phyloP scores from a whole-genome alignment of 2,329 filamentous ascomycete genomes.

The Alternaria arbusti region DNA sequence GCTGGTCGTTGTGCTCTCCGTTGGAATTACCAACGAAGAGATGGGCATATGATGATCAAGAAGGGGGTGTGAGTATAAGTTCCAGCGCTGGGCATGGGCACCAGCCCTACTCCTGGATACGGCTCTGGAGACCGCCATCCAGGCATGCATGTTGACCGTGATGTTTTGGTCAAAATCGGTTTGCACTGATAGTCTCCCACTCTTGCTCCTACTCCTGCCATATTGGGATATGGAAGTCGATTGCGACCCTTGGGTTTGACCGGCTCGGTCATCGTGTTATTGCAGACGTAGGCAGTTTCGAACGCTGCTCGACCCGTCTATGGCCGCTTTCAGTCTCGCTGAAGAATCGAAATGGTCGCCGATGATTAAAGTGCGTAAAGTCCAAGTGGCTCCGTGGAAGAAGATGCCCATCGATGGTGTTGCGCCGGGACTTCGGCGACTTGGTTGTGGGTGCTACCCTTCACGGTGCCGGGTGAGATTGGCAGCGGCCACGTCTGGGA shows the following conservation, averaged over 20 bases:
- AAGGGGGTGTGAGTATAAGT: neutral
- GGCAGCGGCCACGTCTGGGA: constrained; percentile 49
- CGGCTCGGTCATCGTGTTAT: neutral
- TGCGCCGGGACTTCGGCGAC: neutral
- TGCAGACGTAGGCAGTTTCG: neutral
- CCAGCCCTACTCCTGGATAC: neutral
- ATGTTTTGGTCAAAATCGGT: neutral
- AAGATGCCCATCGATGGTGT: neutral
- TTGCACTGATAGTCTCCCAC: neutral
- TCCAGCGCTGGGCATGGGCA: neutral
- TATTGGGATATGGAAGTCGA: neutral
- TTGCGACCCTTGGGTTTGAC: neutral
- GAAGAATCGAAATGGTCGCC: neutral
- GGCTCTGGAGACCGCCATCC: neutral
- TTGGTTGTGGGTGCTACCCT: neutral
- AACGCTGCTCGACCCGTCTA: neutral
- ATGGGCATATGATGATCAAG: neutral
- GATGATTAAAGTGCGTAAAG: neutral
- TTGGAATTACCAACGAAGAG: neutral
- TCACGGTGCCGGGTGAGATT: constrained; percentile 44
- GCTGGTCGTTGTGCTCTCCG: neutral
- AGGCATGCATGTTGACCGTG: neutral
- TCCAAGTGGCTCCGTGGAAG: neutral
- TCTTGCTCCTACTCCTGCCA: neutral
- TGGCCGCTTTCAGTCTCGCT: neutral